Base-by-base conservation (phyloP, 73 alveolate species). In the Loxodes magnus region DNA sequence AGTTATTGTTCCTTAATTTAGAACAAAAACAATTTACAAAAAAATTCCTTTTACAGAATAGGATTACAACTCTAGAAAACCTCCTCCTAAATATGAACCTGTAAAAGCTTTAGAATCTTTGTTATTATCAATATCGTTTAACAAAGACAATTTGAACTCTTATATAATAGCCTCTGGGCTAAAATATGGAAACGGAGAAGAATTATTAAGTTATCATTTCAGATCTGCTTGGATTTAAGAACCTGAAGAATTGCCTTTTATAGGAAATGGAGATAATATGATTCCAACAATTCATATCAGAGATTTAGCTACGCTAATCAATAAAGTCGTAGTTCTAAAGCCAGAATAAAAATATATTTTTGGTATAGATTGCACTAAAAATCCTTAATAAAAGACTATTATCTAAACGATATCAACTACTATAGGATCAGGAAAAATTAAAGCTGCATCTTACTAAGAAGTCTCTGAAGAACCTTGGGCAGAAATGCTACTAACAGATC, bases 241-340 rank as follows among this genome's bases (percentile, higher is more conserved):
- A 4, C 92, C 76, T 5, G 42, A 36, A 14, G 57, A 42, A 12
- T 51, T 71, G 5, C 85, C 56, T 1, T 51, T 7, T 36, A 51
- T 51, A 12, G 94, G 92, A 17, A 67, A 53, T 2, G 98, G 98
- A 2, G 75, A 64, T 44, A 90, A 90, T 75, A 60, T 76, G 42
- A 48, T 93, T 12, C 99, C 99, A 0, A 93, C 97, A 3, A 74
- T 93, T 10, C 99, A 93, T 59, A 76, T 87, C 26, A 52, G 74
- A 22, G 99, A 93, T 64, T 48, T 89, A 42, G 97, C 89, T 19
- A 77, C 88, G 56, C 56, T 76, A 17, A 55, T 91, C 53, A 74
- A 75, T 19, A 69, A 84, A 56, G 78, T 93, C 27, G 79, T 84
- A 7, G 82, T 64, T 64, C 61, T 57, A 30, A 50, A 50, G 44